Evolutionary conservation across 257 asterid genomes (phyloP), one percentile per base, ranked within the genome.

Genomic region (Asclepias syriaca): DNA sequence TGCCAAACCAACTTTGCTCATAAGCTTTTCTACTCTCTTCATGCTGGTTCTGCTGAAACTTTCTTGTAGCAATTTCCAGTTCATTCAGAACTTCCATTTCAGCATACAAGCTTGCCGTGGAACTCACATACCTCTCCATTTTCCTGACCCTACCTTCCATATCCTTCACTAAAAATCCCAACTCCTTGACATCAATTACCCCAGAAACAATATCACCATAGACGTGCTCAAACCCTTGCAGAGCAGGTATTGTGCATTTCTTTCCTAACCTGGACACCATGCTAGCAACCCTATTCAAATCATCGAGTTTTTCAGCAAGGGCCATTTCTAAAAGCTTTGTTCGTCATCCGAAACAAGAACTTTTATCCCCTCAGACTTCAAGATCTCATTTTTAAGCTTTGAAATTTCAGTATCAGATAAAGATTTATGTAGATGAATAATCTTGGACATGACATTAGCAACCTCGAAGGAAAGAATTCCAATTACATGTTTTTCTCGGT

Each of bases 381-480:
- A 83, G 90, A 90, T 92, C 84, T 95, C 99, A 71, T 84, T 86
- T 75, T 86, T 91, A 45, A 95, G 91, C 88, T 73, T 90, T 14
- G 55, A 67, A 8, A 88, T 80, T 76, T 88, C 99, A 46, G n/a
- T 39, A 19, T 87, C 90, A 74, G 88, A 67, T 76, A 95, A 77
- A 39, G 98, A 92, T 71, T 87, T 95, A 70, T 95, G 95, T 74
- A 91, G 78, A 77, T 90, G 86, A 78, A 95, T 80, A 81, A 92
- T 79, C 77, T 87, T 95, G 71, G 97, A 90, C 99, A 95, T 95
- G 64, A 95, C 86, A 83, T 92, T 95, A 81, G 98, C 98, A 66
- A 92, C 98, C 81, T 95, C 99, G 76, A 95, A 95, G 24, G 98
- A 91, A 19, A 95, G 85, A 72, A 95, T 95, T 2, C 98, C 98